phyloP scores from a whole-genome alignment of 2,329 filamentous ascomycete genomes.

The Stachybotrys chlorohalonatus region DNA sequence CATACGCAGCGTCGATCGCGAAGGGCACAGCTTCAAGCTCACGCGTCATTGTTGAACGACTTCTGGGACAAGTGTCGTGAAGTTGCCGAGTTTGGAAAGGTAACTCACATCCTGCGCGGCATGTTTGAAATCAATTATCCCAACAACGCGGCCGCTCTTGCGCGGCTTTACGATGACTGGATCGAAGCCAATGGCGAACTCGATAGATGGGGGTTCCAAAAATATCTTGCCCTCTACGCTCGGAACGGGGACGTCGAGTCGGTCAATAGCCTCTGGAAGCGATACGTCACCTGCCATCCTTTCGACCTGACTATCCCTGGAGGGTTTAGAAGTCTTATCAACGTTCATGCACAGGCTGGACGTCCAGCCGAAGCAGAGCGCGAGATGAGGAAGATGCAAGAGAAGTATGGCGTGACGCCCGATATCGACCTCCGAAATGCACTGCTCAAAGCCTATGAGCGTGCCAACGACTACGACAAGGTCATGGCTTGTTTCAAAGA shows the following conservation, averaged over 20 bases:
- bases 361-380: conserved; percentile 50
- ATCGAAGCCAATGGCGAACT: conserved; percentile 28
- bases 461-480: conserved; percentile 56
- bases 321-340: conserved; percentile 51
- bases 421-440: conserved; percentile 64
- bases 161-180: conserved; percentile 41
- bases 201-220: conserved; percentile 35
- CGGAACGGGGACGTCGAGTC: conserved; percentile 34
- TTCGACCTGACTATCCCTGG: conserved; percentile 21
- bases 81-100: neutral
- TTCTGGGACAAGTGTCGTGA: neutral
- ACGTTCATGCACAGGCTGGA: conserved; percentile 61
- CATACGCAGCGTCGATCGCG: too few relatives aligned
- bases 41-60: neutral
- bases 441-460: conserved; percentile 61
- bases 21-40: neutral
- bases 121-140: conserved; percentile 35
- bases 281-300: conserved; percentile 29
- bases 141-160: conserved; percentile 29
- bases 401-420: conserved; percentile 46
- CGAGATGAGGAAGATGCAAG: conserved; percentile 53
- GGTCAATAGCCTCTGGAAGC: conserved; percentile 35
- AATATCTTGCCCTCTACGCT: conserved; percentile 40
- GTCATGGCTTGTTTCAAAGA: conserved; percentile 55
- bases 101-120: conserved; percentile 20